A percentile compares a stretch with the other conserved stretches of the same genome.
These are phyloP conservation scores for Cubamyces lactineus DNA, from an alignment of 768 basidiomycete genomes.

Conservation along the genomic window DNA sequence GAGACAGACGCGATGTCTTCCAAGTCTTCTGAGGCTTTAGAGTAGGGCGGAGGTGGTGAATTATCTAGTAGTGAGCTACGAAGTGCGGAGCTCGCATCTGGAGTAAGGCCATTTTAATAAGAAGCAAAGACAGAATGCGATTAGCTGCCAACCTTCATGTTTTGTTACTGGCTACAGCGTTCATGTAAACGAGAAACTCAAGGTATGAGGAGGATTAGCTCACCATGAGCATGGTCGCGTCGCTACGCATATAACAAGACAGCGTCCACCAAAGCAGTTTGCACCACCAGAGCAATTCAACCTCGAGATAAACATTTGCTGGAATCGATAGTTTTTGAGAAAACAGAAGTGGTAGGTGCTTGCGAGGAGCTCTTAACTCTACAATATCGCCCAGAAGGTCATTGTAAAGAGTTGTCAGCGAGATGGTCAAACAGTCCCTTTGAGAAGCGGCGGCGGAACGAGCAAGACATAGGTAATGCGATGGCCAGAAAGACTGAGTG, in stretches of 20 bases:
- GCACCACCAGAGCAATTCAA: slow-evolving; percentile 20
- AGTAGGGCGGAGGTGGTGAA: slow-evolving; percentile 13
- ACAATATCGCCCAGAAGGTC: slow-evolving; percentile 15
- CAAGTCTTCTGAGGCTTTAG: not conserved
- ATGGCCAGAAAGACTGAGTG: slow-evolving; percentile 27
- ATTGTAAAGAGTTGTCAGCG: slow-evolving; percentile 14
- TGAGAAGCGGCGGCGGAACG: not conserved
- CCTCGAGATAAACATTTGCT: slow-evolving; percentile 1
- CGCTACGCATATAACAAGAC: slow-evolving; percentile 6
- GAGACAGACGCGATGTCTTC: not conserved
- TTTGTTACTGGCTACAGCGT: not conserved
- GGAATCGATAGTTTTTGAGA: not conserved
- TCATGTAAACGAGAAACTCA: not conserved
- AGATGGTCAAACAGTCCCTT: not conserved
- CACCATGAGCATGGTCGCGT: not conserved
- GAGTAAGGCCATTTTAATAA: not conserved
- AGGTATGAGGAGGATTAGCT: not conserved
- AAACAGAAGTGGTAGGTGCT: slow-evolving; percentile 20
- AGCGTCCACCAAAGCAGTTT: slow-evolving; percentile 1
- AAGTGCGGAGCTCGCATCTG: not conserved
- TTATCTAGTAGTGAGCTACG: not conserved
- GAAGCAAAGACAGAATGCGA: too few species aligned
- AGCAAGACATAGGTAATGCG: slow-evolving; percentile 13
- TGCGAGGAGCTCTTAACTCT: slow-evolving; percentile 14
- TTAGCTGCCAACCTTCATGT: not conserved